Conservation (phyloP, 495 filamentous ascomycete genomes). For the Penicillium soppii region DNA sequence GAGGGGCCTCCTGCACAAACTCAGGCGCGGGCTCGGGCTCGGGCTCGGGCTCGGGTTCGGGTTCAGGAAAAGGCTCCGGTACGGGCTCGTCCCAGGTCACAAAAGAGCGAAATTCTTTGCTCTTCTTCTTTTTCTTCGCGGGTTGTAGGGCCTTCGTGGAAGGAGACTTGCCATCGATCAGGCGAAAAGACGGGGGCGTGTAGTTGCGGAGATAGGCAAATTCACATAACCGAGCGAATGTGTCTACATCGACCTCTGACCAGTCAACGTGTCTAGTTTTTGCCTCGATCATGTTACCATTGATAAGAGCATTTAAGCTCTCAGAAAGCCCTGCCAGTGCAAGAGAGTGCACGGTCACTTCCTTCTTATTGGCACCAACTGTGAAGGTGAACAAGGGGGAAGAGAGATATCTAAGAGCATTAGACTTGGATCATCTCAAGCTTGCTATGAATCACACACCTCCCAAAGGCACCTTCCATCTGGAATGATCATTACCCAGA, state of each 20-base stretch:
- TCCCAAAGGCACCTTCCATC: not conserved
- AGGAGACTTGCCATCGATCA: not conserved
- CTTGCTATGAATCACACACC: not conserved
- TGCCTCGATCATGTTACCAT: conserved; percentile 22
- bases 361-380: conserved; percentile 16
- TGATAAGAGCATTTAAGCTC: conserved; percentile 15
- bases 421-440: not conserved
- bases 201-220: conserved; percentile 25
- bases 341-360: conserved; percentile 22
- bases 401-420: conserved; percentile 9
- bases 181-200: conserved; percentile 12
- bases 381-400: conserved; percentile 20
- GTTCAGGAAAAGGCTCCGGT: not conserved
- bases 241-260: conserved; percentile 25
- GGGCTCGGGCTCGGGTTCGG: not conserved
- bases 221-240: conserved; percentile 28
- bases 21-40: not conserved
- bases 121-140: not conserved
- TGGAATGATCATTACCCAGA: too few species aligned
- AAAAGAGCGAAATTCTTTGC: not conserved
- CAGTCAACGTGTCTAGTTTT: conserved; percentile 18
- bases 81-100: not conserved
- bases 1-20: not conserved
- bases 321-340: conserved; percentile 20
- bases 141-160: not conserved